A percentile compares a stretch with the other conserved stretches of the same genome.
Conservation (phyloP, 1,284 basidiomycete genomes). For the Ustilago hordei region DNA sequence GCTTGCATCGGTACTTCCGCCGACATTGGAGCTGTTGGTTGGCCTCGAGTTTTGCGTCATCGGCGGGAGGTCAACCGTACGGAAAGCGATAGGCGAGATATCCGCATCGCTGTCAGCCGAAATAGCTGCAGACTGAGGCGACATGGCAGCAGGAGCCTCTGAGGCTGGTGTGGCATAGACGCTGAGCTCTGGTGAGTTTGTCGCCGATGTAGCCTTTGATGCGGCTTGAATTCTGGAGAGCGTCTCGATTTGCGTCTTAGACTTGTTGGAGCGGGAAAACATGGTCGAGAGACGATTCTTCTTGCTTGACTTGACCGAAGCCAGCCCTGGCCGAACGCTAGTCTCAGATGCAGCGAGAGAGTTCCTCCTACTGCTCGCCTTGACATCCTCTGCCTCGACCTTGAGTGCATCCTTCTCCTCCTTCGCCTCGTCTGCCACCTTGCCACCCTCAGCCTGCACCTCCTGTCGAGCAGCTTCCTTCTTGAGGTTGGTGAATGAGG, state of each 20-base stretch:
- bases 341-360: constrained; percentile 25
- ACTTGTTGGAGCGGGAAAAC: constrained; percentile 25
- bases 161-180: constrained; percentile 24
- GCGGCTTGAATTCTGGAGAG: neutral
- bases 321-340: constrained; percentile 6
- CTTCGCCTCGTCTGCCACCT: neutral
- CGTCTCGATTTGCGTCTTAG: constrained; percentile 21
- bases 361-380: constrained; percentile 18
- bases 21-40: constrained; percentile 13
- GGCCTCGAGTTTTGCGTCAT: constrained; percentile 12
- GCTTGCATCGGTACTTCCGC: constrained; percentile 17
- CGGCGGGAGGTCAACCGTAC: constrained; percentile 22
- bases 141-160: constrained; percentile 20
- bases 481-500: constrained; percentile 38
- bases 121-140: constrained; percentile 36
- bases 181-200: constrained; percentile 17
- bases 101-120: constrained; percentile 39
- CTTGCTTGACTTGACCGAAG: constrained; percentile 18
- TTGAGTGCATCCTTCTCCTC: neutral
- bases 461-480: constrained; percentile 22
- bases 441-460: neutral
- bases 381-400: constrained; percentile 8
- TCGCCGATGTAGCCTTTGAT: constrained; percentile 5
- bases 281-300: constrained; percentile 29
- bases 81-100: constrained; percentile 40